Evolutionary conservation across 2,329 filamentous ascomycete genomes (phyloP), one percentile per base, ranked within the genome.

Genomic region (Scedosporium minutisporum): DNA sequence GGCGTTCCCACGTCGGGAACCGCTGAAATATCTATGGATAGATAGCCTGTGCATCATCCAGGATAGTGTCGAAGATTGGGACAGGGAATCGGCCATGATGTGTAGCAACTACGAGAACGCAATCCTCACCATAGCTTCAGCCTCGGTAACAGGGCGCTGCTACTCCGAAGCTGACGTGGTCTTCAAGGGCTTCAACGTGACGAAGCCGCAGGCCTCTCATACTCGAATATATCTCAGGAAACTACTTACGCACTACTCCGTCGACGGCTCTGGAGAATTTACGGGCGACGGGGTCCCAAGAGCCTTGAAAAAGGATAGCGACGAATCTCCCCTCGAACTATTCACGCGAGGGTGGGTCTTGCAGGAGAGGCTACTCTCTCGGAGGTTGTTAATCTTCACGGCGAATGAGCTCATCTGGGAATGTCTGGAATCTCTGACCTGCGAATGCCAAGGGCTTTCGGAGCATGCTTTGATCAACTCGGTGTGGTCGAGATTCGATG

Each of bases 371-470:
- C n/a, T 62, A 1, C 57, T 65, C 7, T 61, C 62, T 5, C 51
- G 42, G 2, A 46, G 64, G 3, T 27, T 38, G 33, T 41, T 65
- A 3, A 51, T 57, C 48, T 55, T 65, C 9, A 61, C 63, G 2
- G 38, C 53, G 1, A 41, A 60, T 2, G 62, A 66, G 62, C 62
- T 65, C 63, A 63, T 63, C 12, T 68, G 66, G 66, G 64, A 65
- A 5, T 67, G 66, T 21, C 63, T 62, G 41, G 62, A 64, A 10
- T 25, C n/a, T 25, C 48, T 21, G 3, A 25, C 48, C n/a, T 53
- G 18, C 18, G 48, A 53, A 10, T 53, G 18, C 18, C 48, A 53
- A 10, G 48, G n/a, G 12, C 48, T 53, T 10, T 21, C n/a, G 9
- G 48, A 53, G 48, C n/a, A 53, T 53, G 23, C 18, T 27, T 25